These are phyloP conservation scores for Aspergillus bertholletiae DNA, from an alignment of 495 filamentous ascomycete genomes.

Conservation along the genomic window DNA sequence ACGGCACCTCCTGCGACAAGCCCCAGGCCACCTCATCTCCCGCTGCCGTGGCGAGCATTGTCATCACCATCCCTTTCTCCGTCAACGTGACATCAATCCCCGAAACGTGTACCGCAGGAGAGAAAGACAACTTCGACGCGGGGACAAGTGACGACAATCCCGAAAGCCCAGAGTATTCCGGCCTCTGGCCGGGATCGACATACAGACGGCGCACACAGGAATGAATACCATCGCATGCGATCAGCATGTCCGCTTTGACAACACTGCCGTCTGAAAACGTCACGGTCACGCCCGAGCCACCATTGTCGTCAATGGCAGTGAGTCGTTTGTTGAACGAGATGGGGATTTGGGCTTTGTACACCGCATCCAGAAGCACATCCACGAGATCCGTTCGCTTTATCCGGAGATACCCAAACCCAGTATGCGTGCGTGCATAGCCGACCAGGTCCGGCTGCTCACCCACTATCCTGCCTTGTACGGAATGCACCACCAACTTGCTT, in stretches of 20 bases:
- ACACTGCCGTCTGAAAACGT: conserved; percentile 26
- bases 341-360: conserved; percentile 18
- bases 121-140: conserved; percentile 9
- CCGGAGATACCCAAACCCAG: conserved; percentile 33
- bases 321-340: conserved; percentile 23
- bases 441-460: conserved; percentile 17
- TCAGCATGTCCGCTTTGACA: conserved; percentile 44
- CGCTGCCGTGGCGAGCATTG: conserved; percentile 28
- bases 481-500: conserved; percentile 27
- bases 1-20: conserved; percentile 22
- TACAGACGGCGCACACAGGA: conserved; percentile 30
- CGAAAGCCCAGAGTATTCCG: conserved; percentile 32
- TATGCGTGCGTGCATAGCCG: conserved; percentile 17
- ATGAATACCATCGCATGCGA: conserved; percentile 59
- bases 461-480: conserved; percentile 21
- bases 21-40: conserved; percentile 28
- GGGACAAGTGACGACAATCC: conserved; percentile 44
- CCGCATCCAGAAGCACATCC: conserved; percentile 22
- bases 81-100: conserved; percentile 44
- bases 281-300: conserved; percentile 12
- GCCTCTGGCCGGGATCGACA: conserved; percentile 24
- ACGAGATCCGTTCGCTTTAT: conserved; percentile 29
- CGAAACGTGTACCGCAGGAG: conserved; percentile 7
- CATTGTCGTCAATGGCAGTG: conserved; percentile 11
- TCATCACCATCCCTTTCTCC: conserved; percentile 45